Base-by-base conservation (phyloP, 2,329 filamentous ascomycete species). In the Coniella lustricola region DNA sequence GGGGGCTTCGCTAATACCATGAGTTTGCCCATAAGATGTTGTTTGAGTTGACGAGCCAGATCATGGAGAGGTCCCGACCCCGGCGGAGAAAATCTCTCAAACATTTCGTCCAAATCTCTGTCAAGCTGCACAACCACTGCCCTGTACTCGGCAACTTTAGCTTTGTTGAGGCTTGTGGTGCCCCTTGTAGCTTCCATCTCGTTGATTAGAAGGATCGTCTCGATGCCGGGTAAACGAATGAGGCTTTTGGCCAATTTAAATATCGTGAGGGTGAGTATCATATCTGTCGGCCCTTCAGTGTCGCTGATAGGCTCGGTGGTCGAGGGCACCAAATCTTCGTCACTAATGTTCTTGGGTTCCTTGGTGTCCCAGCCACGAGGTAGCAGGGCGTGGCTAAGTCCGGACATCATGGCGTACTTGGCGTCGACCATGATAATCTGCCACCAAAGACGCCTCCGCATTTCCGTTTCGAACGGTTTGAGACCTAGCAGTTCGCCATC, bases 371-470 rank as follows among this genome's bases (percentile, higher is more conserved):
- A 81, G 35, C 67, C 68, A n/a, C 66, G 67, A 3, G 74, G 72
- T 2, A 78, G 63, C 46, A 76, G 63, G 9, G 73, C 72, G 53
- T 76, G 72, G 50, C 69, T 76, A 20, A 82, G 69, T 1, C 79
- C 79, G 4, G 79, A 80, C 49, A 77, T 66, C 49, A 81, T 63
- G 36, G 77, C 78, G 48, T 75, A 75, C 54, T 77, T 75, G 37
- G 73, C 68, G 53, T 83, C 79, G 45, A 79, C 67, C 48, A 82
- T 66, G 42, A 80, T 69, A 21, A 84, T 73, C 57, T 79, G 74
- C 80, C 79, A 83, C 82, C 82, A 86, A 17, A 85, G 68, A 7
- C 82, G 70, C 37, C 82, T 69, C n/a, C 81, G 73, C 71, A 85
- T 84, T 59, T 86, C 81, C 2, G 76, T 76, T 56, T 85, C 81